Conservation (phyloP, 1,139 yeast genomes). For the Hyphopichia wangnamkhiaoensis region DNA sequence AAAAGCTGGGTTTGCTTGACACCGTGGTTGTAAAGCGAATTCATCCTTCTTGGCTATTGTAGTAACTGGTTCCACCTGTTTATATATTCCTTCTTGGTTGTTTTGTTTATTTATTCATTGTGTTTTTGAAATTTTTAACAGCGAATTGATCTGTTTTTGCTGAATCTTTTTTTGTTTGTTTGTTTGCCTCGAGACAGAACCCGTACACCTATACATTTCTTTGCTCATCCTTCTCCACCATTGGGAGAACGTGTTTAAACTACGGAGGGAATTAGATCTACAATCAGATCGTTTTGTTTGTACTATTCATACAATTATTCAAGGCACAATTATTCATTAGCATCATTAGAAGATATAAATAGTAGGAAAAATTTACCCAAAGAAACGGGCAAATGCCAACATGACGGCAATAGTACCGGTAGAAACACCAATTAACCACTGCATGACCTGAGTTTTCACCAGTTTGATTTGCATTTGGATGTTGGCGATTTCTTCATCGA, state of each 20-base stretch:
- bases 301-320: too few relatives aligned
- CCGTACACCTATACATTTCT: too few relatives aligned
- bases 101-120: too few relatives aligned
- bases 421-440: conserved; percentile 97
- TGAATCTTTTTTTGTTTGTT: too few relatives aligned
- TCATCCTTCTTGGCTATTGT: conserved; percentile 35
- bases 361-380: conserved; percentile 45
- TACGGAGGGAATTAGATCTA: too few relatives aligned
- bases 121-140: too few relatives aligned
- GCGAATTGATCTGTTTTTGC: too few relatives aligned
- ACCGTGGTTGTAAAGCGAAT: conserved; percentile 86
- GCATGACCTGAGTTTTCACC: conserved; percentile 94
- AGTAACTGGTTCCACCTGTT: background rate
- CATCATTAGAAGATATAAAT: background rate
- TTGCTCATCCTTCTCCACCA: too few relatives aligned
- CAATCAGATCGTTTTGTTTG: too few relatives aligned
- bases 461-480: conserved; percentile 93
- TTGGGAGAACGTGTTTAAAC: too few relatives aligned
- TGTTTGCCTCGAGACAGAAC: too few relatives aligned
- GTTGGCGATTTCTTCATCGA: conserved; percentile 92
- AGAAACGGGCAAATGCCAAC: conserved; percentile 82
- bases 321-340: too few relatives aligned
- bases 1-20: conserved; percentile 78
- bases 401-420: conserved; percentile 96
- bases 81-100: background rate